Base-by-base conservation (phyloP, 2,329 filamentous ascomycete species). In the Macroventuria anomochaeta region DNA sequence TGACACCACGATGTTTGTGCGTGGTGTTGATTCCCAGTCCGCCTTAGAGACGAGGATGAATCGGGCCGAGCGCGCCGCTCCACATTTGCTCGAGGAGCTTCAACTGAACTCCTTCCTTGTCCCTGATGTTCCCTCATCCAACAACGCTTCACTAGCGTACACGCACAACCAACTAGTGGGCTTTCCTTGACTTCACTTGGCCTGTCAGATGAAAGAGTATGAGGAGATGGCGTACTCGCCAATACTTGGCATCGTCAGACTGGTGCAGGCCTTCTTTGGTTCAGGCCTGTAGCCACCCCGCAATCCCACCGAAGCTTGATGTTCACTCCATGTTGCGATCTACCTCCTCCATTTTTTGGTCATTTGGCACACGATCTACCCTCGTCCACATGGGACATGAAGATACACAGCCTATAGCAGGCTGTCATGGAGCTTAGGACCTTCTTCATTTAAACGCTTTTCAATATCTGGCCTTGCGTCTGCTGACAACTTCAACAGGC, bases 271-370 rank as follows among this genome's bases (percentile, higher is more conserved):
- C n/a, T n/a, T n/a, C n/a, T n/a, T n/a, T n/a, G n/a, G n/a, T n/a
- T n/a, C n/a, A n/a, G 29, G n/a, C 41, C 39, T 44, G 44, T 36
- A 58, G 49, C 50, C 46, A 58, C 46, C 46, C 49, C 46, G 46
- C 46, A 55, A 48, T 50, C 33, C 18, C 32, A 33, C 44, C 51
- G 46, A 49, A 40, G 46, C 46, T 40, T 44, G 38, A 29, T 34
- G 33, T 54, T 38, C 10, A 49, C 33, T 50, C 26, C 52, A 28
- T 42, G 18, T 31, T 41, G 37, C 41, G 44, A 39, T 49, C 44
- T 33, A 39, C 51, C 39, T 21, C 33, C 44, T 55, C 40, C 39
- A 17, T 33, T 34, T n/a, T 23, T 38, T 20, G 53, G 46, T 55
- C 46, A 50, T 29, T 55, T 55, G 51, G 49, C 46, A 18, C 13